Percentiles rank a stretch among this genome's conserved stretches.
Evolutionary conservation across 306 rosid genomes (phyloP).

Genomic region (Ochetophila trinervis): DNA sequence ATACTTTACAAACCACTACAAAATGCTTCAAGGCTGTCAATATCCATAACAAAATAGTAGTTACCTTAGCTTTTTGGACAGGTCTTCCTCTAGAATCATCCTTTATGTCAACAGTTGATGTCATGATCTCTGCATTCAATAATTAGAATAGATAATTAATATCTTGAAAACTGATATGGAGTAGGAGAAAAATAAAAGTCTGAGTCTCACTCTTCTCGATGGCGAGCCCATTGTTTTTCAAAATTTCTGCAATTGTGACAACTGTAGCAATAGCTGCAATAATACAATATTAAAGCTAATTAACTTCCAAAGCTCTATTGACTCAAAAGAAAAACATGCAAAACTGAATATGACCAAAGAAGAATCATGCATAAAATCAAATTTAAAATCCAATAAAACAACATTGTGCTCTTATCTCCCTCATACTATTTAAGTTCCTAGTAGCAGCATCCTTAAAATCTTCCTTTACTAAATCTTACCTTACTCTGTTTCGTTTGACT

Average conservation of each 20-base stretch:
- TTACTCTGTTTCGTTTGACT: too few relatives aligned
- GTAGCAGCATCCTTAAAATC: too few relatives aligned
- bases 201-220: slow-evolving; percentile 40
- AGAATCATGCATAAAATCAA: too few relatives aligned
- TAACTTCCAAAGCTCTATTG: background rate
- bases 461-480: too few relatives aligned
- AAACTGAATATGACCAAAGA: background rate
- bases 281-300: background rate
- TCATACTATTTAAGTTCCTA: too few relatives aligned
- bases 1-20: background rate
- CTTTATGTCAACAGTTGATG: slow-evolving; percentile 48
- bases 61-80: slow-evolving; percentile 18
- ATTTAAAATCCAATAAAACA: too few relatives aligned
- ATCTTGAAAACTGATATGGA: background rate
- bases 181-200: background rate
- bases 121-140: slow-evolving; percentile 35
- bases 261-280: slow-evolving; percentile 52
- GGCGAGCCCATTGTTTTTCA: slow-evolving; percentile 50
- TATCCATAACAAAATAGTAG: background rate
- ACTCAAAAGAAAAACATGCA: background rate
- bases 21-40: background rate
- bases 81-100: slow-evolving; percentile 49
- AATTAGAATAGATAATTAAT: background rate
- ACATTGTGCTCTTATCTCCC: too few relatives aligned
- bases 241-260: slow-evolving; percentile 44